Base-by-base conservation (phyloP, 2,329 filamentous ascomycete genomes). In the Plenodomus lindquistii region DNA sequence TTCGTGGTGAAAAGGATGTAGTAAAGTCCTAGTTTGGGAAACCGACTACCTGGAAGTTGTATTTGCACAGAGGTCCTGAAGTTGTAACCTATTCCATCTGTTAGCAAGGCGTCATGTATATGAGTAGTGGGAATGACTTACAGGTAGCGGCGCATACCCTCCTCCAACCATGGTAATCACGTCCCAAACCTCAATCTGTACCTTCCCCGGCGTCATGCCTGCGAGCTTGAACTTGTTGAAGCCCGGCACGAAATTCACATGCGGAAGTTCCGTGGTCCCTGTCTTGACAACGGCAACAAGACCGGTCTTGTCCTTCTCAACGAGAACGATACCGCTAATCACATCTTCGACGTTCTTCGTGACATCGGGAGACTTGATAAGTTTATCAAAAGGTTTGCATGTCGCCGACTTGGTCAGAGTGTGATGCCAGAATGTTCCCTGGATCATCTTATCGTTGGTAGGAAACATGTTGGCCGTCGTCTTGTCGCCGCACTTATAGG, bases 331-430 rank as follows among this genome's bases (percentile, higher is more conserved):
- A 17, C 45, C 50, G 4, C 37, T 52, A 3, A 59, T 50, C 2
- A 42, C 46, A 13, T 59, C 53, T 15, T 59, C 50, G 13, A 44
- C 53, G 31, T 40, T 47, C 1, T 13, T 44, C 7, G 34, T 24
- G 8, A 58, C 49, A 19, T 54, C 46, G 3, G 4, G 11, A 8
- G 52, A 52, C 27, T 79, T 2, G 48, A 52, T 2, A 65, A 79
- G 45, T 27, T 80, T 13, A 77, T 76, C 4, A 71, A n/a, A n/a
- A n/a, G n/a, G n/a, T n/a, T n/a, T n/a, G 50, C 2, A 57, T 62
- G 66, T 68, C n/a, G n/a, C n/a, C n/a, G n/a, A n/a, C n/a, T n/a
- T n/a, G n/a, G n/a, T n/a, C n/a, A n/a, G n/a, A n/a, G n/a, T n/a
- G n/a, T n/a, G 24, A 11, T 58, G 53, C 55, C 47, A 55, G 36